Evolutionary conservation across 371 early-diverging fungal species (phyloP), one percentile per base, ranked within the genome.

Genomic region (Lichtheimia hyalospora): DNA sequence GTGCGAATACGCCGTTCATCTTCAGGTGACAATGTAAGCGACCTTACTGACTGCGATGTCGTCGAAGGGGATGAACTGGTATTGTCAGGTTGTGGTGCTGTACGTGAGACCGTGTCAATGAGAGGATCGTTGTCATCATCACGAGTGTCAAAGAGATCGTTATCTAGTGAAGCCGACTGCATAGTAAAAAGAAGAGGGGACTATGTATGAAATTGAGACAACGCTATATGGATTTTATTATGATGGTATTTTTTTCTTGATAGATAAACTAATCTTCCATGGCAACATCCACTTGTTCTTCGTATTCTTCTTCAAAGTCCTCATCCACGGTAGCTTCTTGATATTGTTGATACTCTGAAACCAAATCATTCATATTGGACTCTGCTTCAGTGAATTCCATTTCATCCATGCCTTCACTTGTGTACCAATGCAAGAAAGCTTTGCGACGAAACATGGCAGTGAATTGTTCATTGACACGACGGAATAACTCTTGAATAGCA

Each of bases 381-480:
- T 94, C 95, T 18, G 83, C 72, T 71, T 96, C 96, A 61, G 92
- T 90, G 77, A 96, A 96, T 73, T 96, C 96, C 93, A 94, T 92
- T 76, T 94, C 95, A 78, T 96, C 96, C 96, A 96, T 96, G 60
- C 96, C 95, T 73, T 95, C 94, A 68, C 92, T 95, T 52, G 96
- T 96, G 83, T 96, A 97, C 98, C 98, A 97, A 79, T 97, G 98
- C 71, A 97, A 73, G 87, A 94, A 97, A 59, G 98, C 98, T 82
- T 96, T 96, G 75, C 94, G 87, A 57, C 89, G 84, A 79, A 94
- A 95, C 98, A 97, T 96, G 61, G 88, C 85, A 23, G 90, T 83
- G 84, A 96, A 97, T 67, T 93, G 92, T 42, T 92, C 89, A 50
- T 77, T 81, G 71, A 84, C 89, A 72, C 97, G 90, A 81, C 95